Evolutionary conservation across 1,284 basidiomycete genomes (phyloP), one percentile per base, ranked within the genome.

Genomic region (Phenoliferia sp.): DNA sequence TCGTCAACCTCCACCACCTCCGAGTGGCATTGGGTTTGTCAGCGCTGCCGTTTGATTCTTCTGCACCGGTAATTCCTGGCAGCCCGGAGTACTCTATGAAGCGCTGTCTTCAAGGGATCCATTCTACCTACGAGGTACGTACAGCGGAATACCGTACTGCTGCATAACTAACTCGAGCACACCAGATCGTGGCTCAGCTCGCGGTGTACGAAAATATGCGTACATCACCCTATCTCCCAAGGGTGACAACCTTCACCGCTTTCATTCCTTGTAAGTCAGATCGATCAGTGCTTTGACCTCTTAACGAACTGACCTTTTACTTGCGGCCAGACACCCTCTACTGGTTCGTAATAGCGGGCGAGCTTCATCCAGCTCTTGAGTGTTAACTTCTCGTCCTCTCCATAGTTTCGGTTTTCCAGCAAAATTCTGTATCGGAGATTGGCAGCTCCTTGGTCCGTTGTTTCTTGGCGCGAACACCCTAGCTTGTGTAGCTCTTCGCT

Each of bases 231-330:
- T 61, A 69, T 10, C 61, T 61, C 4, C 66, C 65, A 32, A 56
- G 65, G 19, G 50, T 67, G 36, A 71, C 50, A 22, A 66, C 64
- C 9, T 73, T 71, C 32, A 69, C 72, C 0, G 29, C 65, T 1
- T 71, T 73, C 31, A 31, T 71, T 2, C 72, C 72, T 26, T 73
- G 69, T 71, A 29, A 16, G 71, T 65, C 7, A n/a, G n/a, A n/a
- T n/a, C n/a, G n/a, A n/a, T n/a, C n/a, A n/a, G n/a, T n/a, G n/a
- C n/a, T n/a, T n/a, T n/a, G n/a, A n/a, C n/a, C n/a, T n/a, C n/a
- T n/a, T n/a, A n/a, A n/a, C n/a, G n/a, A n/a, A n/a, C n/a, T n/a
- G n/a, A n/a, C n/a, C n/a, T n/a, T n/a, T n/a, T n/a, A n/a, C n/a
- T n/a, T n/a, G n/a, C n/a, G n/a, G 29, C 36, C 10, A 72, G 71